Conservation (phyloP, 1,139 yeast species). For the Magnusiomyces paraingens region DNA sequence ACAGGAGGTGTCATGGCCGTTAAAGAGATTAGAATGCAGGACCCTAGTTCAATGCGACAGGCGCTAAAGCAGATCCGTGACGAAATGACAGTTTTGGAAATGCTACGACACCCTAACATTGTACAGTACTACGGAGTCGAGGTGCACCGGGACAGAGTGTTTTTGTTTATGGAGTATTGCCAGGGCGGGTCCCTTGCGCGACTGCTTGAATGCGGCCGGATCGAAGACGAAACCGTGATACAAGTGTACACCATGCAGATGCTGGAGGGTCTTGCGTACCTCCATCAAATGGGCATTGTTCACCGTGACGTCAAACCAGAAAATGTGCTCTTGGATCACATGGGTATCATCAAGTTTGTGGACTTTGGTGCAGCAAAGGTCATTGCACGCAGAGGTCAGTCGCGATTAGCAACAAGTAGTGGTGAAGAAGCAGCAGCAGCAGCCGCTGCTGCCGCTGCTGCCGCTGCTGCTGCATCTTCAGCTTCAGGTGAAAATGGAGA, state of each 20-base stretch:
- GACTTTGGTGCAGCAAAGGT: conserved; percentile 98
- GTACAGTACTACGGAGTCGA: conserved; percentile 97
- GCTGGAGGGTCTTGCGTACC: conserved; percentile 90
- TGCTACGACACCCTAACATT: conserved; percentile 91
- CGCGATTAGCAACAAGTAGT: conserved; percentile 25
- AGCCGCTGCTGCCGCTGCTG: conserved; percentile 8
- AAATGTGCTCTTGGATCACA: conserved; percentile 81
- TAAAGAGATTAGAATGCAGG: conserved; percentile 88
- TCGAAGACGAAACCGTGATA: conserved; percentile 90
- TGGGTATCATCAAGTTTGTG: conserved; percentile 89
- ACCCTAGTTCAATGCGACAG: conserved; percentile 75
- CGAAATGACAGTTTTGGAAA: conserved; percentile 94
- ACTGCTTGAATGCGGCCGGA: conserved; percentile 78
- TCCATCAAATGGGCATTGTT: conserved; percentile 93
- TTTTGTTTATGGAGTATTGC: conserved; percentile 95
- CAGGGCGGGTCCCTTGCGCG: conserved; percentile 92
- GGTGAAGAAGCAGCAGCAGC: conserved; percentile 16
- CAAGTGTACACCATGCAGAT: conserved; percentile 88
- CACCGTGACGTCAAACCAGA: conserved; percentile 97
- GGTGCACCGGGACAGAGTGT: conserved; percentile 92
- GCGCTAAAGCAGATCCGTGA: conserved; percentile 86
- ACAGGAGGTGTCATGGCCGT: conserved; percentile 97
- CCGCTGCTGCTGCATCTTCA: conserved; percentile 11
- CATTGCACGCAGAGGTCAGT: conserved; percentile 63
- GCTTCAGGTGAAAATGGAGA: conserved; percentile 10